Percentiles rank a stretch among this genome's conserved stretches.
These are phyloP conservation scores for Reticulascus tulasneorum DNA, from an alignment of 2,329 filamentous ascomycete genomes.

Conservation along the genomic window DNA sequence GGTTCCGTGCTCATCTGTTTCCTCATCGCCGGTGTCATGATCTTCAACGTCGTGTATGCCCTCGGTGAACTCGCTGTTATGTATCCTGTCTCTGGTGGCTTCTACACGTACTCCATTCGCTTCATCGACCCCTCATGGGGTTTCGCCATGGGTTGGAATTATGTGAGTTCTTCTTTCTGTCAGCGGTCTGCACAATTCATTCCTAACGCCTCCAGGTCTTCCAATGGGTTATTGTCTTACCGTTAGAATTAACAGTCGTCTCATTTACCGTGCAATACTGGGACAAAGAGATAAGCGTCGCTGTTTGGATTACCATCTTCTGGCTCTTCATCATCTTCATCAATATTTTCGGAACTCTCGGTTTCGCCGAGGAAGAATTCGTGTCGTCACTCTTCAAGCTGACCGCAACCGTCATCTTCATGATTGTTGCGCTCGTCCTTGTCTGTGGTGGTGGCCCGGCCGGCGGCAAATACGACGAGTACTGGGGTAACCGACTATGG, in stretches of 20 bases:
- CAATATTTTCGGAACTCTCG: slow-evolving; percentile 53
- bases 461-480: slow-evolving; percentile 33
- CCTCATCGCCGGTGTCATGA: slow-evolving; percentile 54
- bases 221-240: slow-evolving; percentile 47
- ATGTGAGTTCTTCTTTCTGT: no score
- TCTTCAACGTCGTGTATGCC: slow-evolving; percentile 58
- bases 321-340: slow-evolving; percentile 43
- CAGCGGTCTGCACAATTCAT: neutral
- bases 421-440: slow-evolving; percentile 55
- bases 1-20: slow-evolving; percentile 46
- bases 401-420: slow-evolving; percentile 54
- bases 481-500: slow-evolving; percentile 40
- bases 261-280: slow-evolving; percentile 49
- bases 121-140: slow-evolving; percentile 61
- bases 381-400: slow-evolving; percentile 53
- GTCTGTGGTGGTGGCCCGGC: slow-evolving; percentile 55
- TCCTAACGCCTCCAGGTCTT: slow-evolving; percentile 30
- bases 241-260: slow-evolving; percentile 47
- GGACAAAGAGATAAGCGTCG: slow-evolving; percentile 40
- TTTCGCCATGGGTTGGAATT: slow-evolving; percentile 51
- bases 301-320: slow-evolving; percentile 52
- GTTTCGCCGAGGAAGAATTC: slow-evolving; percentile 55
- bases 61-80: slow-evolving; percentile 59
- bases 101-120: slow-evolving; percentile 58
- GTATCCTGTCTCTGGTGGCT: slow-evolving; percentile 59